These are phyloP conservation scores for Spergularia azorica DNA, from an alignment of 179 eudicot species.

Conservation along the genomic window DNA sequence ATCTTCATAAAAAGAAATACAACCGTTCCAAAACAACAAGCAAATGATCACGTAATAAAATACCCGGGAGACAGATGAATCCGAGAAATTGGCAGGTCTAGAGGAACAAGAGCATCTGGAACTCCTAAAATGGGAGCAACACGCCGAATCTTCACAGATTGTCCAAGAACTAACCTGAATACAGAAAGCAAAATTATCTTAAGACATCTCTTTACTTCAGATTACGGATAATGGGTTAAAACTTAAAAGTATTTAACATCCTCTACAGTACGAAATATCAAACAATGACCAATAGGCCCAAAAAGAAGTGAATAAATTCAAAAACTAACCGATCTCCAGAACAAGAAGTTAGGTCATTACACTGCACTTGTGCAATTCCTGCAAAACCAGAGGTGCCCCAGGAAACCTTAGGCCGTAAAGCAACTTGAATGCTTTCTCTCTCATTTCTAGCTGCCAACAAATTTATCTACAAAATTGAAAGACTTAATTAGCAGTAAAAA, in stretches of 20 bases:
- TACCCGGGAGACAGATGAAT: constrained; percentile 83
- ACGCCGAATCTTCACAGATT: constrained; percentile 68
- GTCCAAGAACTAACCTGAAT: constrained; percentile 69
- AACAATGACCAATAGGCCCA: constrained; percentile 10
- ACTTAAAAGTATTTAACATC: not conserved
- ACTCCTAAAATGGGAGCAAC: constrained; percentile 91
- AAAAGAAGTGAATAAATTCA: constrained; percentile 17
- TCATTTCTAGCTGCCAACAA: constrained; percentile 95
- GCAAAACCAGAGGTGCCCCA: constrained; percentile 76
- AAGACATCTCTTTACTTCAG: not conserved
- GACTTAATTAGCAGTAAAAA: not conserved
- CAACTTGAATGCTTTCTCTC: constrained; percentile 93
- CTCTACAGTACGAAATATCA: not conserved
- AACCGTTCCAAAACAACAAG: not conserved
- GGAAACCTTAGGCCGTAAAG: constrained; percentile 90
- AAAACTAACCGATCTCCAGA: constrained; percentile 76
- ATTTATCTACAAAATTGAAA: constrained; percentile 55
- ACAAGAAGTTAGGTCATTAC: constrained; percentile 73
- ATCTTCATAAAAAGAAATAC: not conserved
- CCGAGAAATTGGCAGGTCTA: constrained; percentile 69
- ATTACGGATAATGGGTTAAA: not conserved
- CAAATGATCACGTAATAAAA: constrained; percentile 1
- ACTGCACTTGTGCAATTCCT: constrained; percentile 80
- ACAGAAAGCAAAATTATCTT: constrained; percentile 14
- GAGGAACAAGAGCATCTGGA: constrained; percentile 99